Evolutionary conservation across 2,329 filamentous ascomycete species (phyloP), one percentile per base, ranked within the genome.

Genomic region (Diaporthe sp.): DNA sequence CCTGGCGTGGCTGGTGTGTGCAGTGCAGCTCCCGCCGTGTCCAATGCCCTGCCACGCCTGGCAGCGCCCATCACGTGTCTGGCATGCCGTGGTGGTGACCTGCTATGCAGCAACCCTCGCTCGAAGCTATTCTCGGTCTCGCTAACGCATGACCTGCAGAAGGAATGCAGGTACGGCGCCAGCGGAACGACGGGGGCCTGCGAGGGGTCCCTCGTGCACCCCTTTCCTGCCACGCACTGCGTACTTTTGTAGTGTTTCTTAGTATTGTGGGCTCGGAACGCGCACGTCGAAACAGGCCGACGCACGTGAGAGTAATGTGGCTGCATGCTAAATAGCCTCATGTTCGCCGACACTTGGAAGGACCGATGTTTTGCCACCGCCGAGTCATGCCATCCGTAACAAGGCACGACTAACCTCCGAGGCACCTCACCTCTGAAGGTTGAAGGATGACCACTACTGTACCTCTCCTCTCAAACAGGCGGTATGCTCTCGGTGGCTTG

Each of bases 101-200:
- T 42, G 25, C 73, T 34, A 34, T 69, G 46, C 65, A 55, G 22
- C 65, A 55, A 49, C 58, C 46, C 65, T 68, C 46, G 22, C 34
- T 53, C n/a, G 34, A 55, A 28, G 65, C 65, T 55, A 69, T 69
- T 69, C 65, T 68, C 58, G 65, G 69, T 72, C 57, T 59, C 76
- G 77, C 78, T 79, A 53, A 74, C 65, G 55, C 74, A 73, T 65
- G 51, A 67, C 51, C 42, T 68, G 69, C 69, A 75, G 69, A 39
- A 42, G 49, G 51, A 53, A 75, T 72, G 73, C 73, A 75, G 73
- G 73, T 72, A 75, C 73, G 73, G 58, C 65, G 65, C 49, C 65
- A 69, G 49, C 49, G 19, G 46, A 19, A 25, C 31, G 31, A 39
- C 62, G 34, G 31, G 62, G 58, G 28, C 2, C 46, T 28, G 46